Base-by-base conservation (phyloP, 1,284 basidiomycete species). In the Fomitopsis betulina region DNA sequence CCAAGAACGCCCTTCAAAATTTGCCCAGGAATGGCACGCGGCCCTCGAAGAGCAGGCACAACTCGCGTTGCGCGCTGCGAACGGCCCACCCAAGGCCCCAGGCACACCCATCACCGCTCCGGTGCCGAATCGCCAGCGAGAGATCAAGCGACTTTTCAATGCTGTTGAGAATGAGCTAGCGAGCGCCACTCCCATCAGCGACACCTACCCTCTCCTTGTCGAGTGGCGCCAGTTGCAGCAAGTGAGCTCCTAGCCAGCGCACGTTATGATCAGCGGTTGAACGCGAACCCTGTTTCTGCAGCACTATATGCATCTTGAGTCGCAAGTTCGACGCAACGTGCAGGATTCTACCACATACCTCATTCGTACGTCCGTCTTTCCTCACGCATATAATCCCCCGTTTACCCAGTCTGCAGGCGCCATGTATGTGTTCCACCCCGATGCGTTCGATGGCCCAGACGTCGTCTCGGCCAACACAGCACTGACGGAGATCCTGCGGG, bases 201-300 rank as follows among this genome's bases (percentile, higher is more conserved):
- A 23, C 2, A 23, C 6, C 4, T 33, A 47, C 27, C 21, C 55
- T 19, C 45, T 56, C 19, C 27, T 23, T 25, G 33, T 45, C 35
- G 55, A 56, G 27, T 56, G 55, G 55, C n/a, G 37, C 19, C 30
- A 30, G 30, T 23, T 55, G 30, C 30, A 43, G 53, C 39, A 45
- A 30, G 53, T 55, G 32, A n/a, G 54, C 39, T 21, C 32, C 19
- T 6, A 25, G 19, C 12, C 3, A 27, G 15, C 53, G n/a, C 49
- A 7, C 49, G 10, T 13, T 17, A 19, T 3, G 10, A 19, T n/a
- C 32, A 9, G 6, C 1, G 32, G 12, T 51, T 51, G 17, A 51
- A 13, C 3, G 25, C 10, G 9, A 25, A 19, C 5, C n/a, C 23
- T 45, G 4, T 13, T 10, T 15, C 3, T 47, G 1, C 32, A 51